Percentiles rank a stretch among this genome's conserved stretches.
These are phyloP conservation scores for Myriosclerotinia scirpicola DNA, from an alignment of 2,329 filamentous ascomycete species.

Conservation along the genomic window DNA sequence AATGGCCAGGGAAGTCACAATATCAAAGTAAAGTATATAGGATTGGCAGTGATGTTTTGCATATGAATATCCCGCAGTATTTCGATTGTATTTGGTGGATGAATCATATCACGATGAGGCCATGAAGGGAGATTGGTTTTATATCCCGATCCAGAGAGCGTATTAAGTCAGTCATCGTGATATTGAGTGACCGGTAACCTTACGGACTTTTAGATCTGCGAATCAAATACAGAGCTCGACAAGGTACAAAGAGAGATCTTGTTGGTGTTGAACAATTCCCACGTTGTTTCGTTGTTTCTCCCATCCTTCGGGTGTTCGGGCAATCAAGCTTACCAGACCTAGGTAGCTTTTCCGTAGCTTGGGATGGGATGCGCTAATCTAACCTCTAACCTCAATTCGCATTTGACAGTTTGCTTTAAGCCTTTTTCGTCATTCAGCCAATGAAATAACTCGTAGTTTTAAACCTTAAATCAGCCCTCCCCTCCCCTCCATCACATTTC, in stretches of 20 bases:
- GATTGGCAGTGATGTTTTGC: no score
- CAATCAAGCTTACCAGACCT: background rate
- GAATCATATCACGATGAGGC: background rate
- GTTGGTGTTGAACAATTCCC: background rate
- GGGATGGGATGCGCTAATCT: background rate
- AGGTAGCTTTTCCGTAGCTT: background rate
- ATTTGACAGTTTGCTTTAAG: background rate
- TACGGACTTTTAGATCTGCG: background rate
- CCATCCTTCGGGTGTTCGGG: slow-evolving; percentile 6
- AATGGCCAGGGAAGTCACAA: no score
- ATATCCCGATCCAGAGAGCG: background rate
- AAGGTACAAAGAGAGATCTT: background rate
- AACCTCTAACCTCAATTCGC: slow-evolving; percentile 15
- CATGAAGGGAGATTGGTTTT: background rate
- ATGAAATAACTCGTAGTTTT: background rate
- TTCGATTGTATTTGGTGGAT: no score
- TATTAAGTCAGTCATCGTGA: background rate
- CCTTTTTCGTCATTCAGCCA: background rate
- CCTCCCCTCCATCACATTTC: background rate
- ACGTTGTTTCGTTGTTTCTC: background rate
- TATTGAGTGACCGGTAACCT: background rate
- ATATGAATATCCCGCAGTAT: background rate
- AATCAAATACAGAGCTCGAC: background rate
- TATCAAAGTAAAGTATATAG: background rate
- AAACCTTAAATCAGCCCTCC: background rate